phyloP scores from a whole-genome alignment of 495 filamentous ascomycete genomes.

The Usnea hakonensis region DNA sequence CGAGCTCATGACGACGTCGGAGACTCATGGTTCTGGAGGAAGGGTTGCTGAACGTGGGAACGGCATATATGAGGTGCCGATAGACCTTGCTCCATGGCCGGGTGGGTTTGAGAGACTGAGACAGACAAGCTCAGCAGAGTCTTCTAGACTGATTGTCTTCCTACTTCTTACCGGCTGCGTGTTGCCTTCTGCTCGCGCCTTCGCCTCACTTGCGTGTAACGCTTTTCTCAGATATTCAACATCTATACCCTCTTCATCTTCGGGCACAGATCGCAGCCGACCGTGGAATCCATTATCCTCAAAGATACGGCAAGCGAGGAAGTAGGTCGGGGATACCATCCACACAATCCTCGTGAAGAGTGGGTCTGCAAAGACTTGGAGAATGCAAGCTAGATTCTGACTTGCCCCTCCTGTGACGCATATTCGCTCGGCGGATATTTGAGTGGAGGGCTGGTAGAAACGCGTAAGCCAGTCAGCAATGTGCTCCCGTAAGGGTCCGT shows the following conservation, averaged over 20 bases:
- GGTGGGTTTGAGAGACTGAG: conserved; percentile 34
- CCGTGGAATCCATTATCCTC: conserved; percentile 64
- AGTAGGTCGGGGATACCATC: conserved; percentile 74
- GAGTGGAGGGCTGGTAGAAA: conserved; percentile 47
- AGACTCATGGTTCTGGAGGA: conserved; percentile 66
- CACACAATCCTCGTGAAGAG: conserved; percentile 67
- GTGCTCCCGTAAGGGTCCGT: conserved; percentile 52
- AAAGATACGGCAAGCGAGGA: conserved; percentile 69
- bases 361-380: conserved; percentile 72
- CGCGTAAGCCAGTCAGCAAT: conserved; percentile 61
- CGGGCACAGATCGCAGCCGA: conserved; percentile 55
- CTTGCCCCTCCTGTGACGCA: conserved; percentile 75
- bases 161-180: conserved; percentile 33
- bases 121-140: background rate
- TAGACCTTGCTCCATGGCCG: conserved; percentile 59
- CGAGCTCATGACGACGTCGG: conserved; percentile 50
- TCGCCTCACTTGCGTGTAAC: conserved; percentile 32
- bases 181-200: conserved; percentile 29
- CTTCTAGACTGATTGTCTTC: too few species aligned
- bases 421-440: conserved; percentile 50
- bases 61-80: conserved; percentile 73
- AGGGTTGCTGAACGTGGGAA: conserved; percentile 78
- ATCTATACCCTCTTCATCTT: conserved; percentile 70
- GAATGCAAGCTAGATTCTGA: conserved; percentile 63
- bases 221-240: conserved; percentile 48